Base-by-base conservation (phyloP, 2,329 filamentous ascomycete genomes). In the Pseudogymnoascus sp. region DNA sequence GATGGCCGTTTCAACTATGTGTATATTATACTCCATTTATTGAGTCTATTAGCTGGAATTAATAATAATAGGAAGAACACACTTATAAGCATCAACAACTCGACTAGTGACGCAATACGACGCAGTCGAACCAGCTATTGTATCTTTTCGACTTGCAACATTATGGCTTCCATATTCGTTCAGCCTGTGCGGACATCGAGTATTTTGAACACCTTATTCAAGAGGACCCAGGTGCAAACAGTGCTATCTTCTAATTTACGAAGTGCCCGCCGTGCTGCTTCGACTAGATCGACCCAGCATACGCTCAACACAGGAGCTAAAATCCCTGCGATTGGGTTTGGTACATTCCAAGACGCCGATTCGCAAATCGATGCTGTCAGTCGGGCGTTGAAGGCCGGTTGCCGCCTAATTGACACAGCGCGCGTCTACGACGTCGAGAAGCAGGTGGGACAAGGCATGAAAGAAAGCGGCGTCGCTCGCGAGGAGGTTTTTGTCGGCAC, bases 321-420 rank as follows among this genome's bases (percentile, higher is more conserved):
- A 8, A 71, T 71, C 14, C 70, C 71, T 0, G 70, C 71, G 7
- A 66, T 73, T n/a, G 72, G 70, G 1, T 70, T 73, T 58, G 70
- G 71, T 0, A 72, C 69, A 4, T 73, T 72, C 39, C 68, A 73
- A 39, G 67, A 72, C n/a, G 65, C 69, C 1, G 70, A 70, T 59
- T 68, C 66, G 0, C 71, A 72, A 23, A 69, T 71, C 63, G 37
- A 65, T 4, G 67, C 68, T 7, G 71, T 72, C 70, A 23, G 19
- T 4, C 10, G 21, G 41, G 41, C 41, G 12, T 7, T 45, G 10
- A 23, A 45, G n/a, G 65, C 65, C 2, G 74, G 75, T 0, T 68
- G 71, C 45, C 71, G 75, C 0, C 71, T 72, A 4, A 76, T 78
- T 43, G 74, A 77, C 43, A 75, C 72, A 2, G 67, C 69, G 4